Evolutionary conservation across 805 yeast species (phyloP), one percentile per base, ranked within the genome.

Genomic region (Komagataella ulmi): DNA sequence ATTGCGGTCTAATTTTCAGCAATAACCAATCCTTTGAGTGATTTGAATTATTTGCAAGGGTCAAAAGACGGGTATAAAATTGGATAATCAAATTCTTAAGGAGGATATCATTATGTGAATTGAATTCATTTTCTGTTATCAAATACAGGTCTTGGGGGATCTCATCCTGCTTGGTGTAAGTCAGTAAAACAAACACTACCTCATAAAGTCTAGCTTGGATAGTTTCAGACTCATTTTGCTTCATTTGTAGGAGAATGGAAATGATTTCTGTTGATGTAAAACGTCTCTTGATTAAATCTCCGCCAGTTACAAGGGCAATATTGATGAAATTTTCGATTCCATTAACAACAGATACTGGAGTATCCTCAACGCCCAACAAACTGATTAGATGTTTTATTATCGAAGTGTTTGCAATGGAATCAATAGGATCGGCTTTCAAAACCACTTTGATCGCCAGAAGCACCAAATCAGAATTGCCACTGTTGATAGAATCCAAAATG

Each of bases 381-480:
- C 52, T 47, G 24, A 68, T 55, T 40, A 70, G 23, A 17, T 55
- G 55, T 12, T 55, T 51, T 14, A 65, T 49, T 3, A 68, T 51
- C 3, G 63, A 59, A 0, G 70, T 61, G 49, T 63, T 65, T 7
- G 69, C 67, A 14, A 67, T 52, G n/a, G 65, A 44, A 52, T 66
- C 72, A 3, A 65, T 55, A 2, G 70, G 68, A 6, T 58, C 54
- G 3, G 67, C 63, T 40, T 56, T 57, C 3, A 53, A 24, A 4
- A 69, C 52, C 10, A 65, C 52, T 3, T 58, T 51, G 12, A 65
- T 57, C 24, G 62, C 58, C 10, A 62, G 56, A 1, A 55, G 48
- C 47, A 62, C 61, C 24, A 70, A 55, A 17, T 57, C 57, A 12
- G 62, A 59, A 24, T 59, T 54, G 12, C 58, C 58, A 12, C 63